phyloP scores from a whole-genome alignment of 768 basidiomycete species.

The Suillus occidentalis region DNA sequence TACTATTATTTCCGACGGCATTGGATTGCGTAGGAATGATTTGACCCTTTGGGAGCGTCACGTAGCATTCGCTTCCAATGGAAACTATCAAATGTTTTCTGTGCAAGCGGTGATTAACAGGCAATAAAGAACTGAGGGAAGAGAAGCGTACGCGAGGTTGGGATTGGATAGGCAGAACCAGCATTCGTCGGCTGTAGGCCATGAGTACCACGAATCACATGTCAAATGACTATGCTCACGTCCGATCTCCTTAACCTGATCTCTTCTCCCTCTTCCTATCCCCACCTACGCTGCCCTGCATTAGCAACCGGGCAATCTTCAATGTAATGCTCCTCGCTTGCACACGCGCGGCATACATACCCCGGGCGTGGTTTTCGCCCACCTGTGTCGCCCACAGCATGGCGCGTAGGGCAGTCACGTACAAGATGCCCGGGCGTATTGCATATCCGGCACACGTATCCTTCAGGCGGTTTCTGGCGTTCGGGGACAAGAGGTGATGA shows the following conservation, averaged over 20 bases:
- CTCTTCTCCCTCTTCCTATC: constrained; percentile 37
- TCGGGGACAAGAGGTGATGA: constrained; percentile 78
- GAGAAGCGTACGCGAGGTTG: constrained; percentile 66
- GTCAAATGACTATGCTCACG: constrained; percentile 48
- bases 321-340: constrained; percentile 81
- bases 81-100: constrained; percentile 96
- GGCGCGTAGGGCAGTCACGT: constrained; percentile 83
- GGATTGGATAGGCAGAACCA: constrained; percentile 99
- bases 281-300: constrained; percentile 32
- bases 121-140: background rate
- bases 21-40: constrained; percentile 78
- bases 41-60: constrained; percentile 96
- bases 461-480: constrained; percentile 72
- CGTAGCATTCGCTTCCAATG: constrained; percentile 91
- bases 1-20: constrained; percentile 37
- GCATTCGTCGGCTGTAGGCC: constrained; percentile 76
- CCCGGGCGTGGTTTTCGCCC: constrained; percentile 80
- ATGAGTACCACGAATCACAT: background rate
- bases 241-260: constrained; percentile 74
- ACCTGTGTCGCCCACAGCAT: constrained; percentile 79
- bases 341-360: constrained; percentile 91
- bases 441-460: constrained; percentile 88
- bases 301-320: constrained; percentile 82
- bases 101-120: constrained; percentile 5
- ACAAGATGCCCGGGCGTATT: constrained; percentile 84